Evolutionary conservation across 495 filamentous ascomycete species (phyloP).

Genomic region (Pseudomonodictys pantanalensis): DNA sequence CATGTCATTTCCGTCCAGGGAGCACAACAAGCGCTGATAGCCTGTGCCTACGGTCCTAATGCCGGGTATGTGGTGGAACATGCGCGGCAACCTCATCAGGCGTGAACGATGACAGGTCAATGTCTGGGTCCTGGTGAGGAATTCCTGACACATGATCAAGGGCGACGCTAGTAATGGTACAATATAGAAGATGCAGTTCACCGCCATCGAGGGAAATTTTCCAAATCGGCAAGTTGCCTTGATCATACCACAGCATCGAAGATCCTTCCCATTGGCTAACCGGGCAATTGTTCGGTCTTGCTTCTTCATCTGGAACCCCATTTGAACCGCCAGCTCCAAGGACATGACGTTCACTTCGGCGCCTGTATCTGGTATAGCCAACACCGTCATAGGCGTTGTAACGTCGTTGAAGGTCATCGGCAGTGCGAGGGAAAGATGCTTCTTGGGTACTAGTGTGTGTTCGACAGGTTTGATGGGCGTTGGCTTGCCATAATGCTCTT

Average conservation of each 20-base stretch:
- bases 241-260: background rate
- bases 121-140: background rate
- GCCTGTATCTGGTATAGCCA: background rate
- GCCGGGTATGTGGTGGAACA: background rate
- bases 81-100: background rate
- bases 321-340: background rate
- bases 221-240: background rate
- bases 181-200: background rate
- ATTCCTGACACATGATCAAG: background rate
- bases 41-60: background rate
- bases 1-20: background rate
- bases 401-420: background rate
- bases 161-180: background rate
- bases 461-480: background rate
- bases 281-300: no score
- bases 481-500: background rate
- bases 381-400: background rate
- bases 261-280: background rate
- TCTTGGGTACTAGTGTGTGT: background rate
- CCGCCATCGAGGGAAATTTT: background rate
- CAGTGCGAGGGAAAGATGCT: background rate
- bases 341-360: background rate
- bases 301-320: background rate
- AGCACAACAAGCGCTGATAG: background rate
- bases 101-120: background rate